These are phyloP conservation scores for Monosporascus cannonballus DNA, from an alignment of 2,329 filamentous ascomycete genomes.

Conservation along the genomic window DNA sequence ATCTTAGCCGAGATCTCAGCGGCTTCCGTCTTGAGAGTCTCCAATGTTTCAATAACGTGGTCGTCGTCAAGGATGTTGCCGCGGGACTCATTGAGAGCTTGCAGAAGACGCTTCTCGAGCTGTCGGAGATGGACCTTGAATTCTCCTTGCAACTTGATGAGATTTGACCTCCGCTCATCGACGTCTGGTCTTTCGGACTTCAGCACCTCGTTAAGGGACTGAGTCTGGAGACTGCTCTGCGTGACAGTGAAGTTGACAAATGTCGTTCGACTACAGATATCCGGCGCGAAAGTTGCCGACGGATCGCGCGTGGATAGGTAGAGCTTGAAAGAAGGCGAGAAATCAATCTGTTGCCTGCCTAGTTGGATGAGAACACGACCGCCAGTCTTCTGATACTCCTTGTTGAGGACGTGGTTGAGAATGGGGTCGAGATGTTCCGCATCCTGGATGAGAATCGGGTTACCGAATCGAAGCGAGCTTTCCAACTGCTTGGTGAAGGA, in stretches of 20 bases:
- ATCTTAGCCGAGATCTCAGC: constrained; percentile 96
- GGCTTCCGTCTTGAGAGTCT: constrained; percentile 96
- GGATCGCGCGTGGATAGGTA: constrained; percentile 95
- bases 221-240: constrained; percentile 95
- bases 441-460: constrained; percentile 97
- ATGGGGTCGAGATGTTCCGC: constrained; percentile 96
- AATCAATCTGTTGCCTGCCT: constrained; percentile 98
- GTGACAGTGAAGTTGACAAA: constrained; percentile 99
- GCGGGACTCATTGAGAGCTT: constrained; percentile 93
- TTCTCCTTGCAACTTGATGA: constrained; percentile 98
- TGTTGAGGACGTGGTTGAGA: constrained; percentile 97
- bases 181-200: constrained; percentile 97
- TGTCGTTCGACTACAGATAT: constrained; percentile 96
- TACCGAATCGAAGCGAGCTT: constrained; percentile 93
- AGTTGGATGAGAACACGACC: constrained; percentile 97
- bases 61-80: constrained; percentile 98
- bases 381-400: constrained; percentile 98
- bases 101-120: constrained; percentile 86
- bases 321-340: constrained; percentile 92
- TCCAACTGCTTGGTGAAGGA: constrained; percentile 98
- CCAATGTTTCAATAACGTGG: constrained; percentile 94
- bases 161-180: constrained; percentile 89
- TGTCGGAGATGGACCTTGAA: constrained; percentile 98
- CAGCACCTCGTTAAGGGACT: constrained; percentile 93
- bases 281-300: constrained; percentile 89